Percentiles rank a stretch among this genome's conserved stretches.
These are phyloP conservation scores for Neurospora sp. DNA, from an alignment of 495 filamentous ascomycete species.

Conservation along the genomic window DNA sequence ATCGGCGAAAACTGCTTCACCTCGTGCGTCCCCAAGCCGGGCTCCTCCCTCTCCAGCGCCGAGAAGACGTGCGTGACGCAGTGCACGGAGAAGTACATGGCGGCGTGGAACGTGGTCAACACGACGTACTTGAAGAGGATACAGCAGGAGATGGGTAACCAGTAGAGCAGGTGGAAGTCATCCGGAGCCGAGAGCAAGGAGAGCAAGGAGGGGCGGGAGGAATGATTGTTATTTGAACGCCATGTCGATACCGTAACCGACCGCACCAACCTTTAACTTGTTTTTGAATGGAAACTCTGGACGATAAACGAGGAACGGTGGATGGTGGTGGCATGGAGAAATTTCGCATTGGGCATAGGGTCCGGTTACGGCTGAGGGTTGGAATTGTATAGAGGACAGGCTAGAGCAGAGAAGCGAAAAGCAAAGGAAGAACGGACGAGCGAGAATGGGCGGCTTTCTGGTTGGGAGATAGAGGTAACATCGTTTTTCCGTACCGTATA, in stretches of 20 bases:
- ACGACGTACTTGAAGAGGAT: slow-evolving; percentile 63
- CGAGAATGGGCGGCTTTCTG: not conserved
- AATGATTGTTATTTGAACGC: not conserved
- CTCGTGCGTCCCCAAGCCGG: slow-evolving; percentile 79
- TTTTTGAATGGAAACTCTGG: not conserved
- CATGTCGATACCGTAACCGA: not conserved
- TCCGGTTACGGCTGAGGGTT: not conserved
- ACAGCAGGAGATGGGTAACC: slow-evolving; percentile 43
- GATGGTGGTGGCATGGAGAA: not conserved
- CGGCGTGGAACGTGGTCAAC: slow-evolving; percentile 80
- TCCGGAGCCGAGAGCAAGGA: not conserved
- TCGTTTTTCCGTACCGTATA: not conserved
- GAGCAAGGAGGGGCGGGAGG: not conserved
- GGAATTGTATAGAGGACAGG: not conserved
- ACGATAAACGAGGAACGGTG: not conserved
- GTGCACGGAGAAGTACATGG: slow-evolving; percentile 98
- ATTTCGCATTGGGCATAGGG: not conserved
- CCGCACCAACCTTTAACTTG: not conserved
- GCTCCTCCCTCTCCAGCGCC: slow-evolving; percentile 63
- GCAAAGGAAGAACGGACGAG: not conserved
- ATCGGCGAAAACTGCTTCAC: slow-evolving; percentile 96
- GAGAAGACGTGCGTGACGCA: slow-evolving; percentile 64
- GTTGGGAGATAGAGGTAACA: not conserved
- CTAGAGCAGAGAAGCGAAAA: not conserved
- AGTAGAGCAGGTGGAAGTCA: not conserved